Percentiles rank a stretch among this genome's conserved stretches.
These are phyloP conservation scores for Petunia axillaris DNA, from an alignment of 257 asterid species.

Conservation along the genomic window DNA sequence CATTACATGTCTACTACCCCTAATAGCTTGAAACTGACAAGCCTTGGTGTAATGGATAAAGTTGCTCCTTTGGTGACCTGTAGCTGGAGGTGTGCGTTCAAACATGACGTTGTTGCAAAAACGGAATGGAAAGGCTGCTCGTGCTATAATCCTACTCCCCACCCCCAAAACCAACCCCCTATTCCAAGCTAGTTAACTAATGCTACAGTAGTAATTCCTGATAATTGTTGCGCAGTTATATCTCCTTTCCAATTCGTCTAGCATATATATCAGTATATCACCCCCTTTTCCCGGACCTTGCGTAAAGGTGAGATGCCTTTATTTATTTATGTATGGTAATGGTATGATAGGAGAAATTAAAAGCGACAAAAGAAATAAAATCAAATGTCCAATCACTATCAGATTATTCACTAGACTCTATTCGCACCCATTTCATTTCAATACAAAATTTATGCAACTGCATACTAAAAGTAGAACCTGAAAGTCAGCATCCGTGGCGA, in stretches of 20 bases:
- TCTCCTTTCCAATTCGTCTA: not conserved
- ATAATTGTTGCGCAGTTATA: not conserved
- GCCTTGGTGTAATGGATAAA: not conserved
- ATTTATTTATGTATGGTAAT: too few species aligned
- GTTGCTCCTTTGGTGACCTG: conserved; percentile 7
- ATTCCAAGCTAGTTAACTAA: not conserved
- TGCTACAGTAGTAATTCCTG: not conserved
- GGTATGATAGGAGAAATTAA: not conserved
- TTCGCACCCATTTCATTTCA: not conserved
- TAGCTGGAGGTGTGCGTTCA: not conserved
- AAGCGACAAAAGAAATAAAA: not conserved
- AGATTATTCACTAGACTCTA: not conserved
- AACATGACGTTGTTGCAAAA: not conserved
- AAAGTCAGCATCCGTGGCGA: conserved; percentile 63
- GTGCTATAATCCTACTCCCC: not conserved
- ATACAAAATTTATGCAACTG: not conserved
- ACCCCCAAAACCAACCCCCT: not conserved
- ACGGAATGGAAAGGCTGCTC: not conserved
- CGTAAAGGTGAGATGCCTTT: too few species aligned
- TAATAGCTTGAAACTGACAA: not conserved
- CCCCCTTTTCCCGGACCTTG: too few species aligned
- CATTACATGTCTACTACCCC: too few species aligned
- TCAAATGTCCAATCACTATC: not conserved
- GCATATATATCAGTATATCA: not conserved
- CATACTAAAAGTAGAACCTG: conserved; percentile 52